phyloP scores from a whole-genome alignment of 2,329 filamentous ascomycete species.

The Chaetomium strumarium region DNA sequence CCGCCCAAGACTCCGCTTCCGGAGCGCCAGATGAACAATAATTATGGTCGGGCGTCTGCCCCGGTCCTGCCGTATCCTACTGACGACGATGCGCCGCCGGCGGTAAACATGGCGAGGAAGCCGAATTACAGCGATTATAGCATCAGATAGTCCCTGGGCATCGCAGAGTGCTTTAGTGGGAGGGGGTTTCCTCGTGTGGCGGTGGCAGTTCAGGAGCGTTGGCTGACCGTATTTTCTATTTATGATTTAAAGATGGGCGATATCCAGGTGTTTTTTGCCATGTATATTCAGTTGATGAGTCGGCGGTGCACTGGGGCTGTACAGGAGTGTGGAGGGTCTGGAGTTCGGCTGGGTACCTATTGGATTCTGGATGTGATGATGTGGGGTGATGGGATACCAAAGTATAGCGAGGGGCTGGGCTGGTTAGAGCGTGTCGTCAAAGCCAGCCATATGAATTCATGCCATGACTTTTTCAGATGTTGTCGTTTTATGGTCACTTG shows the following conservation, averaged over 20 bases:
- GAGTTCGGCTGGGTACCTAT: neutral
- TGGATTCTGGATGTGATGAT: neutral
- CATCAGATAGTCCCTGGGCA: conserved; percentile 19
- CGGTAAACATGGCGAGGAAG: conserved; percentile 80
- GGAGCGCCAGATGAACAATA: conserved; percentile 40
- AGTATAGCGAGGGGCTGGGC: neutral
- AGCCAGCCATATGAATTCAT: neutral
- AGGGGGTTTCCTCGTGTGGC: neutral
- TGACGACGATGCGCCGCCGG: conserved; percentile 71
- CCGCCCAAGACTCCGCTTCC: conserved; percentile 73
- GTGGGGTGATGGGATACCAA: neutral
- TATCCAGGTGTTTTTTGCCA: neutral
- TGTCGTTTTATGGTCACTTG: neutral
- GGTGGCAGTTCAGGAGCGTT: conserved; percentile 3
- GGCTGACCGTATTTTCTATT: conserved; percentile 1
- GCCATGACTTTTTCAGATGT: neutral
- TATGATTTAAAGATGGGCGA: conserved; percentile 4
- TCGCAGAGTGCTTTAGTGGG: neutral
- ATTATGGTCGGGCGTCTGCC: conserved; percentile 29
- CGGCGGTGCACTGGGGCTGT: neutral
- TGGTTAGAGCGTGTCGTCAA: neutral
- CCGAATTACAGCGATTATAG: conserved; percentile 66
- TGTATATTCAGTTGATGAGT: neutral
- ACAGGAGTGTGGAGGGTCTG: conserved; percentile 2
- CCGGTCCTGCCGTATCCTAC: conserved; percentile 68